phyloP scores from a whole-genome alignment of 1,284 basidiomycete genomes.

The Coniophora puteana region DNA sequence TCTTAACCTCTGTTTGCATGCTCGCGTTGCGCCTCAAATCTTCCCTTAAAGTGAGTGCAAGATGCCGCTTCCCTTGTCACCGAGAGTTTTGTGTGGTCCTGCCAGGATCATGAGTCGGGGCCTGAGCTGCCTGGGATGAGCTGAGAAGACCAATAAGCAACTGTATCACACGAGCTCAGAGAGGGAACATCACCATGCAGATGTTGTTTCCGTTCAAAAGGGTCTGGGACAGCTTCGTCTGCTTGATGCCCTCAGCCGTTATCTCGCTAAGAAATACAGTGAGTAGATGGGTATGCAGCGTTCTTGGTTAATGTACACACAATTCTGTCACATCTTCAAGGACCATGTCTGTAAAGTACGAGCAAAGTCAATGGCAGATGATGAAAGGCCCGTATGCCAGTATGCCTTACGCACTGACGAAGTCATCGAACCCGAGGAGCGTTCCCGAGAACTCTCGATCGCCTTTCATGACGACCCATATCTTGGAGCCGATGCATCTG shows the following conservation, averaged over 20 bases:
- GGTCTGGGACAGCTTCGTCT: slow-evolving; percentile 86
- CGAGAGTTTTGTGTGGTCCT: background rate
- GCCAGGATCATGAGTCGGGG: slow-evolving; percentile 41
- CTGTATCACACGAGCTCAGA: background rate
- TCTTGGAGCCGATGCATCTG: slow-evolving; percentile 89
- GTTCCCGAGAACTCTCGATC: slow-evolving; percentile 97
- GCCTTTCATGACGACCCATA: slow-evolving; percentile 97
- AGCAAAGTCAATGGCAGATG: background rate
- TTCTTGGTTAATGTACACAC: slow-evolving; percentile 47
- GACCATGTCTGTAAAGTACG: slow-evolving; percentile 82
- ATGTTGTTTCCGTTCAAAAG: slow-evolving; percentile 98
- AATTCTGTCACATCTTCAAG: slow-evolving; percentile 97
- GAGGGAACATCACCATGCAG: slow-evolving; percentile 64
- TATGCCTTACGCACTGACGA: slow-evolving; percentile 83
- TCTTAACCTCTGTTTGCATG: no score
- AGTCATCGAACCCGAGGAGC: slow-evolving; percentile 96
- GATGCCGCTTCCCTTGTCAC: background rate
- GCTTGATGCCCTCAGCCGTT: slow-evolving; percentile 79
- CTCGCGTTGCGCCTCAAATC: background rate
- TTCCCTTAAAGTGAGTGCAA: background rate
- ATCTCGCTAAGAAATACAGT: slow-evolving; percentile 58
- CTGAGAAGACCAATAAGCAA: slow-evolving; percentile 30
- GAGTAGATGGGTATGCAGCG: slow-evolving; percentile 15
- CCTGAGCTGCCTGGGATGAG: slow-evolving; percentile 78
- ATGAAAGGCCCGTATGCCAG: background rate